A percentile compares a stretch with the other conserved stretches of the same genome.
Conservation (phyloP, 148 eudicot species). For the Chenopodium quinoa region DNA sequence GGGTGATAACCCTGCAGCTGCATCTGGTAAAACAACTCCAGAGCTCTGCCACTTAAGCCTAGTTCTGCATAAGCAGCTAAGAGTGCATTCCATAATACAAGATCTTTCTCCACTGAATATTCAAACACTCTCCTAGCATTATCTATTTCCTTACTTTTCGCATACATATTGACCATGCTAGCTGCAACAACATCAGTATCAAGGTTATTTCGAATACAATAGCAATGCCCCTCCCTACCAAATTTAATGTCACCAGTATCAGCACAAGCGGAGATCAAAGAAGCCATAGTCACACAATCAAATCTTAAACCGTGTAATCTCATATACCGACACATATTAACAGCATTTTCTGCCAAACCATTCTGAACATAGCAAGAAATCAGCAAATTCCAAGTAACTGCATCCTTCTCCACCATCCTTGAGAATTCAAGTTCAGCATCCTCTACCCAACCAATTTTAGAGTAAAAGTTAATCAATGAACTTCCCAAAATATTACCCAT, state of each 20-base stretch:
- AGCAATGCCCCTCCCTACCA: conserved; percentile 46
- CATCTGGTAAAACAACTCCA: conserved; percentile 49
- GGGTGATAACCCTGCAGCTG: conserved; percentile 42
- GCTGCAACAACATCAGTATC: conserved; percentile 39
- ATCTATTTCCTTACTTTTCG: conserved; percentile 37
- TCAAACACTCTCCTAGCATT: conserved; percentile 46
- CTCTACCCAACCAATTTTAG: conserved; percentile 42
- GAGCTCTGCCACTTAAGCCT: conserved; percentile 45
- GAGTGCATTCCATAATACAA: conserved; percentile 51
- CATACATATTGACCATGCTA: conserved; percentile 52
- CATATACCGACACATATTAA: conserved; percentile 41
- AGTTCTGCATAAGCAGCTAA: conserved; percentile 53
- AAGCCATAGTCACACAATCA: conserved; percentile 53
- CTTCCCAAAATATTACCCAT: conserved; percentile 52
- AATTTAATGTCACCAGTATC: conserved; percentile 33
- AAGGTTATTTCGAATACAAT: conserved; percentile 43
- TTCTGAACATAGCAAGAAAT: conserved; percentile 51
- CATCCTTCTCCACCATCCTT: conserved; percentile 54
- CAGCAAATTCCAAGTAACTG: conserved; percentile 59
- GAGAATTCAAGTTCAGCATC: conserved; percentile 48
- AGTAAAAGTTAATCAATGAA: conserved; percentile 53
- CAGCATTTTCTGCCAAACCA: conserved; percentile 31
- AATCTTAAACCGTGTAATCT: conserved; percentile 40
- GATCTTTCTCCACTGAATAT: conserved; percentile 34
- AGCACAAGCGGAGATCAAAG: conserved; percentile 39